phyloP scores from a whole-genome alignment of 371 early-diverging fungal species.

The Blastocladiella emersonii region DNA sequence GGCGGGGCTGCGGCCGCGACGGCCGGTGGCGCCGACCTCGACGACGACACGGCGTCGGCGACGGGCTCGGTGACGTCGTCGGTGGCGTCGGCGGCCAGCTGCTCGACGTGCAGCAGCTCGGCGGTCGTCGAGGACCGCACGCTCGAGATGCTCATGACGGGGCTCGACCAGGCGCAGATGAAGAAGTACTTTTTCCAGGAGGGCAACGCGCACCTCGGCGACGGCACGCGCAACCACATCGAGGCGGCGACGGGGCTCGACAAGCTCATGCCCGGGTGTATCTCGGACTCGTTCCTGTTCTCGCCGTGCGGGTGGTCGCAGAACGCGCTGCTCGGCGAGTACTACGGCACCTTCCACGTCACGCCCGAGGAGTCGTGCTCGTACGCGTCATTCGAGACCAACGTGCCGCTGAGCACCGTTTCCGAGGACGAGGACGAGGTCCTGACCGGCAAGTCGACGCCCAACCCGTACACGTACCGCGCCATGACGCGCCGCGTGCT shows the following conservation, averaged over 20 bases:
- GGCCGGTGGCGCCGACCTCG: slow-evolving; percentile 16
- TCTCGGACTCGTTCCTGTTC: slow-evolving; percentile 71
- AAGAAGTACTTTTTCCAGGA: slow-evolving; percentile 43
- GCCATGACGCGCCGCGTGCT: slow-evolving; percentile 5
- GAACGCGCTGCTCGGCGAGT: slow-evolving; percentile 58
- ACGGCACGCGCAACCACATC: slow-evolving; percentile 14
- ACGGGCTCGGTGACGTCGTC: slow-evolving; percentile 16
- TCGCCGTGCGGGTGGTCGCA: slow-evolving; percentile 88
- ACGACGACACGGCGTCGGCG: slow-evolving; percentile 29
- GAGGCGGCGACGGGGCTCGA: slow-evolving; percentile 58
- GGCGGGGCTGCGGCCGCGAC: slow-evolving; percentile 8
- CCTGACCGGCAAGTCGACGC: no score
- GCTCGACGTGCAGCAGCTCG: neutral
- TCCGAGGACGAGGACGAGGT: neutral
- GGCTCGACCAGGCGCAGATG: slow-evolving; percentile 57
- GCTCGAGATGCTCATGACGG: slow-evolving; percentile 87
- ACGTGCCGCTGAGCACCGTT: slow-evolving; percentile 44
- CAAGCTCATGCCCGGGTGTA: slow-evolving; percentile 56
- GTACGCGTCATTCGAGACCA: slow-evolving; percentile 93
- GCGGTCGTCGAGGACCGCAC: slow-evolving; percentile 58
- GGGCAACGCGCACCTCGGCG: slow-evolving; percentile 9
- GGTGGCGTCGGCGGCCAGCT: neutral
- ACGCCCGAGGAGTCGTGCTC: slow-evolving; percentile 94
- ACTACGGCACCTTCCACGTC: slow-evolving; percentile 91
- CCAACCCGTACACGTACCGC: slow-evolving; percentile 9